These are phyloP conservation scores for Pyrenophora graminea DNA, from an alignment of 2,329 filamentous ascomycete genomes.

Conservation along the genomic window DNA sequence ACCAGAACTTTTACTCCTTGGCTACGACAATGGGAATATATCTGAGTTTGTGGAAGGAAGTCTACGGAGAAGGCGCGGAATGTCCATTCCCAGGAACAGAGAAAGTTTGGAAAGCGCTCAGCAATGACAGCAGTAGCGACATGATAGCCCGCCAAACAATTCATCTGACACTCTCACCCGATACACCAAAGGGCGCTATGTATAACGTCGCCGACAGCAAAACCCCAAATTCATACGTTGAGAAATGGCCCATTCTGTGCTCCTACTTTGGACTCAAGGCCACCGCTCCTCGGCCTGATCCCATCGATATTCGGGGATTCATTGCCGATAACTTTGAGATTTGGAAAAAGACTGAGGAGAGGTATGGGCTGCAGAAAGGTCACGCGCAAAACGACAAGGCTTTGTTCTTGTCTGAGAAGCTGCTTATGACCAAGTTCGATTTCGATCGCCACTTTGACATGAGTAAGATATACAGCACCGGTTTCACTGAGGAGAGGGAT, in stretches of 20 bases:
- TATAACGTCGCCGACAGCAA: constrained; percentile 52
- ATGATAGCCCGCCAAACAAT: constrained; percentile 52
- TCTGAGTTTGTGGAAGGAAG: constrained; percentile 42
- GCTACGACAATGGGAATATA: constrained; percentile 46
- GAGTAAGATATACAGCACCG: constrained; percentile 49
- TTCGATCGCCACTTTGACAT: constrained; percentile 54
- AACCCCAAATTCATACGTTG: constrained; percentile 45
- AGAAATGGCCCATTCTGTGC: constrained; percentile 53
- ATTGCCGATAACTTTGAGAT: constrained; percentile 33
- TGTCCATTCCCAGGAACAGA: constrained; percentile 48
- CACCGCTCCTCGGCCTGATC: constrained; percentile 24
- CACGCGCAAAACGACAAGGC: constrained; percentile 46
- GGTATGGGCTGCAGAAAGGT: constrained; percentile 43
- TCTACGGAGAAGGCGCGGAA: constrained; percentile 45
- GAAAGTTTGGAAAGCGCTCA: constrained; percentile 44
- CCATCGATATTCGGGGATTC: constrained; percentile 32
- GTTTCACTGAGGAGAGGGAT: constrained; percentile 50
- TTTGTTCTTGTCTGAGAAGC: constrained; percentile 49
- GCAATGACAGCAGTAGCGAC: constrained; percentile 45
- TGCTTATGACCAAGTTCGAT: constrained; percentile 51
- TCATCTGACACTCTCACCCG: constrained; percentile 46
- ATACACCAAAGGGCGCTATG: constrained; percentile 39
- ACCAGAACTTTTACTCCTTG: constrained; percentile 47
- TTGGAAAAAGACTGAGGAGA: constrained; percentile 31
- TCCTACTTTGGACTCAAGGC: constrained; percentile 52